A percentile compares a stretch with the other conserved stretches of the same genome.
phyloP scores from a whole-genome alignment of 2,329 filamentous ascomycete species.

The Thelonectria blattea region DNA sequence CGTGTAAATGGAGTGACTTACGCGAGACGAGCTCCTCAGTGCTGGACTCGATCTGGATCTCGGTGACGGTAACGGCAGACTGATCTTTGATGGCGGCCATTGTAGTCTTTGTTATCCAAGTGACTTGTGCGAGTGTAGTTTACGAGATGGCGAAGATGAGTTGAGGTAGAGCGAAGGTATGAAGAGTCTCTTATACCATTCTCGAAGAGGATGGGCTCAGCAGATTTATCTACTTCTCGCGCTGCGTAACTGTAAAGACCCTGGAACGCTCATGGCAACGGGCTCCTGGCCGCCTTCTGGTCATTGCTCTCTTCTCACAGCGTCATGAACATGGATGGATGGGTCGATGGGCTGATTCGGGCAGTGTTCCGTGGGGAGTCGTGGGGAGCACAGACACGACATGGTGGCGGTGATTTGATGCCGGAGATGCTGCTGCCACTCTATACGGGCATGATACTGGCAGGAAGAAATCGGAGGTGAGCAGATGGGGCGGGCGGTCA shows the following conservation, averaged over 20 bases:
- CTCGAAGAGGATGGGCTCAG: slow-evolving; percentile 19
- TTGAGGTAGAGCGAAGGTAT: slow-evolving; percentile 8
- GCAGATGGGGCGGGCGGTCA: slow-evolving; percentile 13
- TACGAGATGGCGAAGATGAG: slow-evolving; percentile 6
- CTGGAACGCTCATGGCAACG: slow-evolving; percentile 34
- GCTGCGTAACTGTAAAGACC: slow-evolving; percentile 21
- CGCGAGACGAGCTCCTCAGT: slow-evolving; percentile 18
- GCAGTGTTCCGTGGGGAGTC: slow-evolving; percentile 26
- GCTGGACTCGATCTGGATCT: slow-evolving; percentile 25
- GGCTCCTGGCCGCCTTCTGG: slow-evolving; percentile 37
- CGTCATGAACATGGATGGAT: slow-evolving; percentile 38
- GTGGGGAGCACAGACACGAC: slow-evolving; percentile 36
- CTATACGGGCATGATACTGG: slow-evolving; percentile 19
- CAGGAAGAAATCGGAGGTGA: slow-evolving; percentile 21
- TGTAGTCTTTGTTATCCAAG: slow-evolving; percentile 14
- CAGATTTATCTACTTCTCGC: slow-evolving; percentile 26
- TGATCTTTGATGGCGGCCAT: slow-evolving; percentile 35
- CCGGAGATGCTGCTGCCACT: slow-evolving; percentile 1
- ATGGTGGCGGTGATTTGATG: slow-evolving; percentile 32
- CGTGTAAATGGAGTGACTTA: slow-evolving; percentile 13
- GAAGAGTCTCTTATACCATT: background rate
- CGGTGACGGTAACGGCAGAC: slow-evolving; percentile 26
- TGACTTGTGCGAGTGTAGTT: slow-evolving; percentile 2
- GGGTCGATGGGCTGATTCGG: slow-evolving; percentile 36
- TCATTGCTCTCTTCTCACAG: slow-evolving; percentile 31